Base-by-base conservation (phyloP, 345 rosid species). In the Gossypium turneri region DNA sequence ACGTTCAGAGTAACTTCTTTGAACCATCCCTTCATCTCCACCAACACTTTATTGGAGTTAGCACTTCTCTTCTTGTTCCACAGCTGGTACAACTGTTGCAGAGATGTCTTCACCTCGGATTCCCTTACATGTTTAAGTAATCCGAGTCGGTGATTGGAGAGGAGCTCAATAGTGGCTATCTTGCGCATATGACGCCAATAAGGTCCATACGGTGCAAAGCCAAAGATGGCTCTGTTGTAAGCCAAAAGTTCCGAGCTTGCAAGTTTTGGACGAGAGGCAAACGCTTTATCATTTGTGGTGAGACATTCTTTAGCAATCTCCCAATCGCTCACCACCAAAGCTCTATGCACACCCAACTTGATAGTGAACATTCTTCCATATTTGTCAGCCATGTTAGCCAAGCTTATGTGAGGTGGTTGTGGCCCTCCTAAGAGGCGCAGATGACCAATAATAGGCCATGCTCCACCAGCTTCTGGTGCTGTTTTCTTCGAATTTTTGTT, bases 21-120 rank as follows among this genome's bases (percentile, higher is more conserved):
- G 12, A 83, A 72, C 88, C 84, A 83, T 51, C 71, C 50, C 47
- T 71, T 79, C 82, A 85, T 75, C 51, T 85, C 85, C 11, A 82
- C 61, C 52, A 48, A 24, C 22, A 77, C 41, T 6, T 38, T 43
- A 6, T 50, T 3, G 2, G 72, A 25, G n/a, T 29, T 55, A 2
- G 12, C 13, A 0, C 3, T 34, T 51, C 45, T 70, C 19, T 73
- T 70, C 22, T 69, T 50, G 27, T 2, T 15, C 74, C 75, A 79
- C 2, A 50, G 12, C 38, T 75, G 43, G 19, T 57, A 65, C 1
- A 80, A 10, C 52, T 59, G 75, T 44, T 45, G 75, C 4, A 79
- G 4, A 1, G 79, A 78, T n/a, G n/a, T n/a, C n/a, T n/a, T n/a
- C n/a, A n/a, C n/a, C n/a, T n/a, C n/a, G n/a, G n/a, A n/a, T n/a